Percentiles rank a stretch among this genome's conserved stretches.
Evolutionary conservation across 495 filamentous ascomycete genomes (phyloP).

Genomic region (Cudoniella acicularis): DNA sequence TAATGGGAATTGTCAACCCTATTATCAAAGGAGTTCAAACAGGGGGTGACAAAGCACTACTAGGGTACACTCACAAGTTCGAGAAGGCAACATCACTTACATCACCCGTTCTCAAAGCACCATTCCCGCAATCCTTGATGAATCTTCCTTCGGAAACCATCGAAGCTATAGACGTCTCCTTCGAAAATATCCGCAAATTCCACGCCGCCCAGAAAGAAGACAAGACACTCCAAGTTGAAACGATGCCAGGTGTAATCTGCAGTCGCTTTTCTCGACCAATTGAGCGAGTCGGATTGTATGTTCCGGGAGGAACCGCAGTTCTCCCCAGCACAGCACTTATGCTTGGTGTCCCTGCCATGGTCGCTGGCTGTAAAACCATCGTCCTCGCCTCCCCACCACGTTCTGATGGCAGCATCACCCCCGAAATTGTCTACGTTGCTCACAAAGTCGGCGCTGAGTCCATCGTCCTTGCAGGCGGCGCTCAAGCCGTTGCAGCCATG

Average conservation of each 20-base stretch:
- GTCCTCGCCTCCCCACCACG: conserved; percentile 90
- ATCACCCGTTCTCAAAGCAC: conserved; percentile 82
- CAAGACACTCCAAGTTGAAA: conserved; percentile 78
- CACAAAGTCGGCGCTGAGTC: conserved; percentile 94
- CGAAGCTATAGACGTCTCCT: conserved; percentile 87
- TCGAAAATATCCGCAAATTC: conserved; percentile 90
- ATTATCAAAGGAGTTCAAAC: conserved; percentile 83
- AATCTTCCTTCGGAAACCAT: conserved; percentile 74
- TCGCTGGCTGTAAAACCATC: conserved; percentile 95
- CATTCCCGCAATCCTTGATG: conserved; percentile 83
- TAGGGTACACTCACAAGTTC: conserved; percentile 94
- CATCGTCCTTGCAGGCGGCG: conserved; percentile 92
- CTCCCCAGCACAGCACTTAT: conserved; percentile 95
- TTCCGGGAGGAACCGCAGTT: conserved; percentile 93
- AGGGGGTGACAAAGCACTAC: conserved; percentile 78
- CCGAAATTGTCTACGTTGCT: conserved; percentile 96
- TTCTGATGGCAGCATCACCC: conserved; percentile 83
- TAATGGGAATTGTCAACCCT: conserved; percentile 83
- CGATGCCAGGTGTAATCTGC: conserved; percentile 95
- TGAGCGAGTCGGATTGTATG: conserved; percentile 89
- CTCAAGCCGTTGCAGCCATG: conserved; percentile 90
- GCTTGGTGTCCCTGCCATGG: conserved; percentile 95
- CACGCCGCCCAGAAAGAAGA: conserved; percentile 84
- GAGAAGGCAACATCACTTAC: conserved; percentile 89
- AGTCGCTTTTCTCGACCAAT: conserved; percentile 91